Percentiles rank a stretch among this genome's conserved stretches.
Evolutionary conservation across 1,284 basidiomycete genomes (phyloP).

Genomic region (Ganoderma lucidum): DNA sequence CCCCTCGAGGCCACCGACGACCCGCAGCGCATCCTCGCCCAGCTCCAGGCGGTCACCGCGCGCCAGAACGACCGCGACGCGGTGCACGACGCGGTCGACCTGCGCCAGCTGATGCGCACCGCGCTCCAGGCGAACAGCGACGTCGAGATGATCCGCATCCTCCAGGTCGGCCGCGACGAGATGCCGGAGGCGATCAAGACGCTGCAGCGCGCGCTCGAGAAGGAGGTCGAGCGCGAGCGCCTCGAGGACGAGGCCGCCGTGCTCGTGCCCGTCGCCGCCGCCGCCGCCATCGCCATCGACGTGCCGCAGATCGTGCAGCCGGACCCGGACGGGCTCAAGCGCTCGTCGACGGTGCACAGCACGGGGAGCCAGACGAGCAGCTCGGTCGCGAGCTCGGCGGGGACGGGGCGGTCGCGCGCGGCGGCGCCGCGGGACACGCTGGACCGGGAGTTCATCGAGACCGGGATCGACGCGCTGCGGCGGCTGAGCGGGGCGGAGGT

Average conservation of each 20-base stretch:
- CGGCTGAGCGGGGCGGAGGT: constrained; percentile 49
- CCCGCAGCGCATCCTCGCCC: constrained; percentile 22
- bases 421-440: constrained; percentile 40
- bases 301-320: not conserved
- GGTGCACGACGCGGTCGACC: constrained; percentile 60
- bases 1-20: constrained; percentile 31
- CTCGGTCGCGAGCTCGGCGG: constrained; percentile 20
- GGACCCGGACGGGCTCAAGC: constrained; percentile 22
- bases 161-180: constrained; percentile 71
- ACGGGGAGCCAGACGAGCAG: constrained; percentile 20
- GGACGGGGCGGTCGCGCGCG: constrained; percentile 20
- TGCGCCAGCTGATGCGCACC: constrained; percentile 63
- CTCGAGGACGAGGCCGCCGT: constrained; percentile 26
- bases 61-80: constrained; percentile 64
- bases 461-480: constrained; percentile 57
- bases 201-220: constrained; percentile 72
- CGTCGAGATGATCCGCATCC: constrained; percentile 65
- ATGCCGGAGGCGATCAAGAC: constrained; percentile 85
- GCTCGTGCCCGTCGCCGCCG: constrained; percentile 16
- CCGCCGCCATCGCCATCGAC: too few species aligned
- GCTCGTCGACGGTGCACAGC: constrained; percentile 40
- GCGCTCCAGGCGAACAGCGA: constrained; percentile 69
- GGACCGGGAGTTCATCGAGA: constrained; percentile 56
- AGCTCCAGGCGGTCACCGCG: constrained; percentile 36
- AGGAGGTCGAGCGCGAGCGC: constrained; percentile 49